phyloP scores from a whole-genome alignment of 371 early-diverging fungal species.

The Mortierella sp. region DNA sequence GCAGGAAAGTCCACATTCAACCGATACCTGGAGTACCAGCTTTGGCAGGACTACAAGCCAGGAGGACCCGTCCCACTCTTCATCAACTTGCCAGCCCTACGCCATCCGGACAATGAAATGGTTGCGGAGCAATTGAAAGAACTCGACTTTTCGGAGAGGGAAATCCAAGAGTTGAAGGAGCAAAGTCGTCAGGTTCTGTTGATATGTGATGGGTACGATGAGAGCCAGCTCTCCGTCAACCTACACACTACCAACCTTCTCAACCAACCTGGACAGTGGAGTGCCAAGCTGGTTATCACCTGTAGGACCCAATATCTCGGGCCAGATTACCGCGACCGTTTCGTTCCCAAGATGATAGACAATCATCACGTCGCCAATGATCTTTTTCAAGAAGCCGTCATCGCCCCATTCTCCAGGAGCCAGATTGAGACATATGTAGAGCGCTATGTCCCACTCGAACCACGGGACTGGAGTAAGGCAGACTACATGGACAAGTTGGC shows the following conservation, averaged over 20 bases:
- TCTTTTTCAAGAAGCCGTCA: constrained; percentile 4
- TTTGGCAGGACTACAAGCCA: constrained; percentile 6
- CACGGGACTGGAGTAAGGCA: neutral
- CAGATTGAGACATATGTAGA: constrained; percentile 10
- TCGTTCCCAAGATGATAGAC: neutral
- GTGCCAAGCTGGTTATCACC: constrained; percentile 21
- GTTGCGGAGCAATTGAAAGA: neutral
- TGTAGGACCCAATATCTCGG: constrained; percentile 19
- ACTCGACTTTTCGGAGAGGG: neutral
- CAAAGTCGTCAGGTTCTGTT: neutral
- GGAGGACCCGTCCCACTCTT: constrained; percentile 9
- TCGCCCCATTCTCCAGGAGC: neutral
- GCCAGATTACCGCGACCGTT: neutral
- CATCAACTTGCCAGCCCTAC: neutral
- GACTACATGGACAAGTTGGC: neutral
- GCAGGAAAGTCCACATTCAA: constrained; percentile 25
- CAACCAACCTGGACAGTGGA: neutral
- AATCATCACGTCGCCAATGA: neutral
- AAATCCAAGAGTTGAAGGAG: constrained; percentile 9
- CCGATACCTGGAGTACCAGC: neutral
- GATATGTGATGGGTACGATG: constrained; percentile 35
- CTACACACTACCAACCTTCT: neutral
- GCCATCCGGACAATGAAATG: neutral
- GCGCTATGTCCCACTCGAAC: neutral
- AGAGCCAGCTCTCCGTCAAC: neutral